Evolutionary conservation across 352 stramenopile genomes (phyloP).

Genomic region (Aphanomyces invadans): DNA sequence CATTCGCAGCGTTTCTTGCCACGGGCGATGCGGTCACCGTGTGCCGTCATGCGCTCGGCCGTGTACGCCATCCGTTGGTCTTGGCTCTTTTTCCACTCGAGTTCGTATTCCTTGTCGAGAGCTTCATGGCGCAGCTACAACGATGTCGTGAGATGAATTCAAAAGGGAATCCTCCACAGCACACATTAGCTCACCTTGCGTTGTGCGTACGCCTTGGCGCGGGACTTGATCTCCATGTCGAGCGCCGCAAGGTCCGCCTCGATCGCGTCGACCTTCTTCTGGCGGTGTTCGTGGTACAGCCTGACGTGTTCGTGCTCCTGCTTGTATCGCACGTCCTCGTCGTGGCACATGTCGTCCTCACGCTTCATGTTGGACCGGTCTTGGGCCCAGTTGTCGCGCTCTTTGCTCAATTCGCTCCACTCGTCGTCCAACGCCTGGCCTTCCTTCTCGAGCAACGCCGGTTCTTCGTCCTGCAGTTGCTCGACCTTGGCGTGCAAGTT

Average conservation of each 20-base stretch:
- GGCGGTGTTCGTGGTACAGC: conserved; percentile 56
- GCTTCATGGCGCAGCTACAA: conserved; percentile 45
- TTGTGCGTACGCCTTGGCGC: conserved; percentile 61
- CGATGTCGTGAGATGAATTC: not conserved
- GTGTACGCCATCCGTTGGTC: conserved; percentile 53
- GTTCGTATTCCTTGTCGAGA: conserved; percentile 76
- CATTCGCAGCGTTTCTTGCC: conserved; percentile 82
- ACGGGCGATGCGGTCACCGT: conserved; percentile 54
- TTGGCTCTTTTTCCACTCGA: conserved; percentile 76
- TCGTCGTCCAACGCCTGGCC: conserved; percentile 75
- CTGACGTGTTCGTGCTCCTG: conserved; percentile 81
- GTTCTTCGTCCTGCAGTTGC: conserved; percentile 81
- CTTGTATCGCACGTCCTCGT: conserved; percentile 77
- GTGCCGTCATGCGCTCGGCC: conserved; percentile 53
- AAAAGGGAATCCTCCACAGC: not conserved
- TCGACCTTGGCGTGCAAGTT: conserved; percentile 66
- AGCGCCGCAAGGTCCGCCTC: conserved; percentile 64
- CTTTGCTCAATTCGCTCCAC: conserved; percentile 85
- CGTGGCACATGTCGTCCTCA: conserved; percentile 79
- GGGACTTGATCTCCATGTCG: conserved; percentile 72
- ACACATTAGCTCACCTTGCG: conserved; percentile 29
- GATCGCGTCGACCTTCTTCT: conserved; percentile 79
- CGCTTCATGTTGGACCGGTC: conserved; percentile 85
- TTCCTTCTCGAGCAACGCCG: conserved; percentile 67
- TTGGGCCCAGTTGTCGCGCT: conserved; percentile 83